Percentiles rank a stretch among this genome's conserved stretches.
These are phyloP conservation scores for Phytophthora sp. DNA, from an alignment of 352 stramenopile genomes.

Conservation along the genomic window DNA sequence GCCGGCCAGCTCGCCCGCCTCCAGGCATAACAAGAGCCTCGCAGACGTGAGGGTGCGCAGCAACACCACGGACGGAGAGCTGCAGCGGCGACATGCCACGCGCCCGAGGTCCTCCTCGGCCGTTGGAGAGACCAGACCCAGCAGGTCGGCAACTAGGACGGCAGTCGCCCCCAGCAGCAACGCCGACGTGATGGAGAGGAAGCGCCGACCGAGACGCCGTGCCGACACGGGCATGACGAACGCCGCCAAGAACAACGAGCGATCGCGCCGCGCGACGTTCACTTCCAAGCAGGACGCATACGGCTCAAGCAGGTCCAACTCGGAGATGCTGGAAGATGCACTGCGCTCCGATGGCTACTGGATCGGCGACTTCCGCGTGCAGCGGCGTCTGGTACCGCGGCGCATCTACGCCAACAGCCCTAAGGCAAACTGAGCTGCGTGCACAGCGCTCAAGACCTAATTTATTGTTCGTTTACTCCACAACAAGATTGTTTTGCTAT, in stretches of 20 bases:
- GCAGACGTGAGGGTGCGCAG: constrained; percentile 23
- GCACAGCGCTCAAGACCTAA: constrained; percentile 16
- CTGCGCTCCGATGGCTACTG: constrained; percentile 77
- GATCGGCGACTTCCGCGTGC: constrained; percentile 74
- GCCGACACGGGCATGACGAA: constrained; percentile 18
- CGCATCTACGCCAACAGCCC: constrained; percentile 28
- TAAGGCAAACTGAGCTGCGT: constrained; percentile 23
- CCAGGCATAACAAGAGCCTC: constrained; percentile 22
- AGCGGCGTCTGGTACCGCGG: constrained; percentile 47
- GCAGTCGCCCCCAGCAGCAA: background rate
- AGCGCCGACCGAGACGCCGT: constrained; percentile 28
- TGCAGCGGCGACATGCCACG: constrained; percentile 13
- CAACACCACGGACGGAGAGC: constrained; percentile 21
- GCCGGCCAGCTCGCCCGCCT: background rate
- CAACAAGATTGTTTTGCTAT: constrained; percentile 24
- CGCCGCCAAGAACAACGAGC: constrained; percentile 17
- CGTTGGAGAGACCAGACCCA: constrained; percentile 9
- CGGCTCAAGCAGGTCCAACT: constrained; percentile 34
- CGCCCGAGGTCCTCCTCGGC: constrained; percentile 33
- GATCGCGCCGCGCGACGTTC: constrained; percentile 34
- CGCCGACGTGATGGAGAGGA: constrained; percentile 18
- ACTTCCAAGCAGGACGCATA: constrained; percentile 32
- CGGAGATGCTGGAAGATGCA: constrained; percentile 58
- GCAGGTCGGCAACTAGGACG: background rate
- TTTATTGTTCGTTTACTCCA: constrained; percentile 41